These are phyloP conservation scores for Raffaelea ambrosiae DNA, from an alignment of 2,329 filamentous ascomycete species.

Conservation along the genomic window DNA sequence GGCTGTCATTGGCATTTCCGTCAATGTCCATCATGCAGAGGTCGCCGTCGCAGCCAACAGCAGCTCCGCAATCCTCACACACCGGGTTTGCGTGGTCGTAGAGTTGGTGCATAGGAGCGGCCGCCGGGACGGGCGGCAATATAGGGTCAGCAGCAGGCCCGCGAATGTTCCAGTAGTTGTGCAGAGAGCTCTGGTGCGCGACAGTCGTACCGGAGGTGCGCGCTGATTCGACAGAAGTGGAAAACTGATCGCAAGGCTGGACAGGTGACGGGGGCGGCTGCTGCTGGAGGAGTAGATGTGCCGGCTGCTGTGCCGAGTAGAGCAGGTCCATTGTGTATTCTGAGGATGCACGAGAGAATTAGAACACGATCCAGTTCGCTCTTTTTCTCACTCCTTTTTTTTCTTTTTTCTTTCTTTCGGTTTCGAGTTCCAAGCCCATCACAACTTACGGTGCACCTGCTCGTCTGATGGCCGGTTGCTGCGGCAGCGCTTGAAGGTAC, in stretches of 20 bases:
- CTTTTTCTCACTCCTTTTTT: background rate
- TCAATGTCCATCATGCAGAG: slow-evolving; percentile 34
- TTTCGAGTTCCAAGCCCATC: too few relatives aligned
- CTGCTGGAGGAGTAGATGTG: background rate
- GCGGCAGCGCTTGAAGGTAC: slow-evolving; percentile 54
- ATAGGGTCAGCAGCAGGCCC: slow-evolving; percentile 2
- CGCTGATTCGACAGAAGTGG: background rate
- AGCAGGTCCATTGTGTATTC: slow-evolving; percentile 50
- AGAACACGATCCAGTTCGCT: background rate
- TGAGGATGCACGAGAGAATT: slow-evolving; percentile 16
- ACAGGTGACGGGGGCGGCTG: background rate
- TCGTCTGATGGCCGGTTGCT: slow-evolving; percentile 49
- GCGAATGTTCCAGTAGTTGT: slow-evolving; percentile 52
- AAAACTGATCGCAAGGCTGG: too few relatives aligned
- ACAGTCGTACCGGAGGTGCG: background rate
- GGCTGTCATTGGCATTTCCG: slow-evolving; percentile 14
- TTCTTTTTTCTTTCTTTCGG: too few relatives aligned
- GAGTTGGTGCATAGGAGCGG: slow-evolving; percentile 13
- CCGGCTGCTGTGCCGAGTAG: slow-evolving; percentile 34
- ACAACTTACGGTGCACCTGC: slow-evolving; percentile 43
- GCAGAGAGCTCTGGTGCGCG: slow-evolving; percentile 38
- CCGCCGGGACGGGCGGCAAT: slow-evolving; percentile 22
- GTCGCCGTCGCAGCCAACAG: slow-evolving; percentile 23
- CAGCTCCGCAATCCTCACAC: slow-evolving; percentile 45
- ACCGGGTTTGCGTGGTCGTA: background rate